Percentiles rank a stretch among this genome's conserved stretches.
phyloP scores from a whole-genome alignment of 129 eudicot genomes.

The Flaveria trinervia region DNA sequence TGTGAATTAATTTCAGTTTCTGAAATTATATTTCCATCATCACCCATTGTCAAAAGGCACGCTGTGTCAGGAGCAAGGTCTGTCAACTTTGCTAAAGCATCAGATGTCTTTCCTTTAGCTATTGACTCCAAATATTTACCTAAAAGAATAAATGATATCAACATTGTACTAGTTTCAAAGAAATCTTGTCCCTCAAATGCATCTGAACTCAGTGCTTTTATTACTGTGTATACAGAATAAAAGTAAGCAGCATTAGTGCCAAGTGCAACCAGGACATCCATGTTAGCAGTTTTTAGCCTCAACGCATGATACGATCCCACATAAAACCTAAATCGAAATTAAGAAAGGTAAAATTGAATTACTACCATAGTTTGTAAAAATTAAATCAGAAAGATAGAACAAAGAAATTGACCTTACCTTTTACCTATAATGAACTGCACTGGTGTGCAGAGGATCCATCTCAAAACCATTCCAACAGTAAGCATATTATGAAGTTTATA shows the following conservation, averaged over 20 bases:
- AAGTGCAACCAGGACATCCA: conserved; percentile 65
- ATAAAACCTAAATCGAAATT: conserved; percentile 39
- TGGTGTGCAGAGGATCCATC: conserved; percentile 61
- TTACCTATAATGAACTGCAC: conserved; percentile 59
- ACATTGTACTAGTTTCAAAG: conserved; percentile 54
- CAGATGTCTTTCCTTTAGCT: conserved; percentile 55
- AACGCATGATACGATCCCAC: conserved; percentile 58
- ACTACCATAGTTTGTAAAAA: not conserved
- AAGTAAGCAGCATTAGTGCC: conserved; percentile 68
- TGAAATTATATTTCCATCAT: conserved; percentile 28
- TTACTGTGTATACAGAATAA: conserved; percentile 48
- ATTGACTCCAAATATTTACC: conserved; percentile 46
- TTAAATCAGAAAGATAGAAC: not conserved
- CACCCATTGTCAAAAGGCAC: conserved; percentile 34
- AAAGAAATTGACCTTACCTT: conserved; percentile 33
- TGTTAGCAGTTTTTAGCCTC: conserved; percentile 54
- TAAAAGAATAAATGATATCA: conserved; percentile 45
- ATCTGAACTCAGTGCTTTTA: conserved; percentile 39
- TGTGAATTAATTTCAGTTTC: conserved; percentile 43
- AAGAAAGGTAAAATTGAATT: not conserved
- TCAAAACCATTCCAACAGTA: conserved; percentile 48
- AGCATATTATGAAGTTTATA: conserved; percentile 46
- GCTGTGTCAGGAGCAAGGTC: conserved; percentile 49
- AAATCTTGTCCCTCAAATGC: conserved; percentile 52
- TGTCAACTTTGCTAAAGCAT: conserved; percentile 48